Evolutionary conservation across 78 protist genomes (phyloP), one percentile per base, ranked within the genome.

Genomic region (Dictyostelium brefeldianum): DNA sequence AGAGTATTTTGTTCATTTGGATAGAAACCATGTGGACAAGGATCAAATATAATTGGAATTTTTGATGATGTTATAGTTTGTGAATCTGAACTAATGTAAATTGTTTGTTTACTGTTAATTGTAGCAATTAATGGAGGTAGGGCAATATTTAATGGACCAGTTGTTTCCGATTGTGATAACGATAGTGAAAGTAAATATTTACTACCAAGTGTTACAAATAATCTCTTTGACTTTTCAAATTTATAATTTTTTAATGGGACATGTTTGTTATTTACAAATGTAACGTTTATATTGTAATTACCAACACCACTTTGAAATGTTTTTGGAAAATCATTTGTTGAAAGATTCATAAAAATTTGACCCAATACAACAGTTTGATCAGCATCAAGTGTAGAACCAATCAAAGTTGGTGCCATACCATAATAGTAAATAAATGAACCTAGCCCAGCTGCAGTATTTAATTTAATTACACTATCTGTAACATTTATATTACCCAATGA

Each of bases 201-300:
- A 25, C 92, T 81, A 48, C 51, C 74, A 47, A 85, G n/a, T 22
- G 64, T 48, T 0, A 87, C 0, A 51, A 46, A 74, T 7, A 65
- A 15, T 14, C 48, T 31, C 4, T 77, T 75, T 0, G 20, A 43
- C 14, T 27, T 29, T 20, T 51, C 46, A 46, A 27, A 75, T n/a
- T n/a, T n/a, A n/a, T 75, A 22, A 11, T 27, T 41, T 22, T 29
- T n/a, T 11, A 48, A 15, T 48, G 62, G 81, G 11, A 25, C 20
- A 5, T 50, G 46, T 75, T 75, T 48, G 25, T n/a, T 20, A 25
- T 75, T 48, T 7, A 75, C 81, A 48, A 75, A 48, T 22, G 48
- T 31, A 0, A 75, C 10, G 27, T 48, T 75, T 14, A 75, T 15
- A 48, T 22, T 31, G 15, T 20, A 41, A 10, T 0, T 0, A 3